Percentiles rank a stretch among this genome's conserved stretches.
phyloP scores from a whole-genome alignment of 495 filamentous ascomycete genomes.

The Annulohypoxylon nitens region DNA sequence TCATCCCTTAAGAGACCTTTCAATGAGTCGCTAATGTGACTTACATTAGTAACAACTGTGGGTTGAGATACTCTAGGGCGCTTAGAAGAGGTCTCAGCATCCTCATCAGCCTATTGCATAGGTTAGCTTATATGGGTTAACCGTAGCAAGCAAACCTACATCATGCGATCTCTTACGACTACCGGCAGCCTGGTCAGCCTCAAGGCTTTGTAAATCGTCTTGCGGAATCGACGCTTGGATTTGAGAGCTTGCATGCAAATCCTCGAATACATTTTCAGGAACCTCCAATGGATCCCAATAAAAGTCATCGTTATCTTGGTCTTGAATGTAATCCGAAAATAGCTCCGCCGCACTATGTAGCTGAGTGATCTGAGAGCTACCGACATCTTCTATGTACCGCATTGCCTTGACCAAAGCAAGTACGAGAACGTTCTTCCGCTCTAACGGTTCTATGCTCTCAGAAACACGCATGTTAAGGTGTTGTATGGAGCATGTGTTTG shows the following conservation, averaged over 20 bases:
- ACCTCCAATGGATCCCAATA: constrained; percentile 54
- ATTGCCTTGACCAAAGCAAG: constrained; percentile 50
- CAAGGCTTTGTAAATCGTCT: constrained; percentile 15
- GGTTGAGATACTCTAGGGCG: constrained; percentile 48
- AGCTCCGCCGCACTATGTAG: constrained; percentile 53
- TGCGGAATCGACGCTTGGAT: constrained; percentile 19
- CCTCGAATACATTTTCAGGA: constrained; percentile 55
- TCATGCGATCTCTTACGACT: constrained; percentile 55
- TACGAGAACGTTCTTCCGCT: constrained; percentile 59
- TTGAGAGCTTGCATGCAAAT: constrained; percentile 45
- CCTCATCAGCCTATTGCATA: constrained; percentile 47
- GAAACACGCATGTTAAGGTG: constrained; percentile 58
- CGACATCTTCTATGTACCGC: constrained; percentile 50
- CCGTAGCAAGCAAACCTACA: constrained; percentile 46
- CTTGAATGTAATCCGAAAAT: constrained; percentile 54
- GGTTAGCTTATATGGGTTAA: constrained; percentile 28
- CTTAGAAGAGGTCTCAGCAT: constrained; percentile 43
- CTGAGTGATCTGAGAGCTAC: constrained; percentile 34
- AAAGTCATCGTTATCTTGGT: constrained; percentile 49
- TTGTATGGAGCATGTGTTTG: constrained; percentile 59
- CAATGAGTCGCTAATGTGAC: constrained; percentile 43
- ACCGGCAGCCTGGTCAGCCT: constrained; percentile 20
- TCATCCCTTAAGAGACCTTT: constrained; percentile 44
- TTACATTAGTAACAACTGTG: constrained; percentile 39
- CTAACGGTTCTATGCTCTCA: constrained; percentile 49